Conservation (phyloP, 2,329 filamentous ascomycete species). For the Monilinia polystroma region DNA sequence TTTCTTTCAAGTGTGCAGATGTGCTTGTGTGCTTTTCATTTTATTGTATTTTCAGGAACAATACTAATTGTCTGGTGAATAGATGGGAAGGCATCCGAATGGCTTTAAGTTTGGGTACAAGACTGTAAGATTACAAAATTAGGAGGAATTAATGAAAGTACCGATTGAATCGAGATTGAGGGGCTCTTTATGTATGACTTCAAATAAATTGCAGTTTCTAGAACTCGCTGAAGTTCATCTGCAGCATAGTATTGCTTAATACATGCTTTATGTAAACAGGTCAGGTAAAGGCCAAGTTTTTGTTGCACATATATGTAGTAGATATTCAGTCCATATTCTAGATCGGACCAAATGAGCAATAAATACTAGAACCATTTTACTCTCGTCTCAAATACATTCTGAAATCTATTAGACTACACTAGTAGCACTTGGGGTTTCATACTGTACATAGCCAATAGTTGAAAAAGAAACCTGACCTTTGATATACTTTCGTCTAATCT, state of each 20-base stretch:
- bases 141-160: neutral
- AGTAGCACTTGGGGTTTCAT: neutral
- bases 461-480: neutral
- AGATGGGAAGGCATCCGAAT: constrained; percentile 30
- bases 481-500: neutral
- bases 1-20: neutral
- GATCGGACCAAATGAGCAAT: neutral
- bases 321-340: neutral
- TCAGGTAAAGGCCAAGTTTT: neutral
- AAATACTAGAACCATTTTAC: too few relatives aligned
- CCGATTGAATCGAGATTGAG: neutral
- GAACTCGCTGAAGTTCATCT: neutral
- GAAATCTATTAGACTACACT: too few relatives aligned
- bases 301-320: neutral
- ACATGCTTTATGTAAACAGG: neutral
- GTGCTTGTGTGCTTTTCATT: neutral
- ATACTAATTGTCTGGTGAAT: constrained; percentile 18
- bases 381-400: neutral
- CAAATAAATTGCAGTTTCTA: neutral
- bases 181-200: neutral
- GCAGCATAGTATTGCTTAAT: neutral
- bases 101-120: constrained; percentile 31
- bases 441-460: neutral
- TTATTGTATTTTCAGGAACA: neutral
- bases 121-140: neutral